phyloP scores from a whole-genome alignment of 805 yeast genomes.

The Lachancea thermotolerans region DNA sequence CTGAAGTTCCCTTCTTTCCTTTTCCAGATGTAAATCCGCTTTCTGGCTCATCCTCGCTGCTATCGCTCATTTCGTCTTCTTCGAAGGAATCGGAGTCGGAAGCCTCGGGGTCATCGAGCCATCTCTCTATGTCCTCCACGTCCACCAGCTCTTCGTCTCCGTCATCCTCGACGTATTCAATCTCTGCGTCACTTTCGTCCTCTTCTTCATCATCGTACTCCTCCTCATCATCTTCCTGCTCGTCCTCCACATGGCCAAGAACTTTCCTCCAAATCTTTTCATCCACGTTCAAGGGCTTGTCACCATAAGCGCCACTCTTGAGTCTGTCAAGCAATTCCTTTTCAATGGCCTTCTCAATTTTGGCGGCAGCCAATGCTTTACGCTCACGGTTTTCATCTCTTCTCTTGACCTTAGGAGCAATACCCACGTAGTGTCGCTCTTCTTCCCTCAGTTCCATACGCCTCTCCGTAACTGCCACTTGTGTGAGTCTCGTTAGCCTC shows the following conservation, averaged over 20 bases:
- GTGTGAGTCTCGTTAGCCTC: constrained; percentile 88
- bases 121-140: constrained; percentile 85
- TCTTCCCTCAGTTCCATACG: constrained; percentile 84
- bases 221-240: constrained; percentile 44
- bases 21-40: constrained; percentile 23
- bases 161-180: constrained; percentile 85
- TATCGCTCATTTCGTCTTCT: constrained; percentile 28
- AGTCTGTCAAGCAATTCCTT: constrained; percentile 89
- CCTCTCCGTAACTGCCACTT: constrained; percentile 92
- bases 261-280: constrained; percentile 94
- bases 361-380: constrained; percentile 94
- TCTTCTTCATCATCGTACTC: constrained; percentile 46
- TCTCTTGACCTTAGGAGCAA: constrained; percentile 88
- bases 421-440: constrained; percentile 89
- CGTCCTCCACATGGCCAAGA: constrained; percentile 73
- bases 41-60: constrained; percentile 6
- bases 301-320: constrained; percentile 98
- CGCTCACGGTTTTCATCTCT: constrained; percentile 93
- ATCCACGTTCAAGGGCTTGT: constrained; percentile 93
- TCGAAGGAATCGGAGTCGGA: constrained; percentile 33
- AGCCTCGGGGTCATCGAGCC: constrained; percentile 57
- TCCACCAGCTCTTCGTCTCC: constrained; percentile 87
- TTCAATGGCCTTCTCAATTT: constrained; percentile 93
- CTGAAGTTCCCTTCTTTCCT: constrained; percentile 32
- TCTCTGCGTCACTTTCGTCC: constrained; percentile 57